Conservation (phyloP, 306 rosid genomes). For the Quercus parvula region DNA sequence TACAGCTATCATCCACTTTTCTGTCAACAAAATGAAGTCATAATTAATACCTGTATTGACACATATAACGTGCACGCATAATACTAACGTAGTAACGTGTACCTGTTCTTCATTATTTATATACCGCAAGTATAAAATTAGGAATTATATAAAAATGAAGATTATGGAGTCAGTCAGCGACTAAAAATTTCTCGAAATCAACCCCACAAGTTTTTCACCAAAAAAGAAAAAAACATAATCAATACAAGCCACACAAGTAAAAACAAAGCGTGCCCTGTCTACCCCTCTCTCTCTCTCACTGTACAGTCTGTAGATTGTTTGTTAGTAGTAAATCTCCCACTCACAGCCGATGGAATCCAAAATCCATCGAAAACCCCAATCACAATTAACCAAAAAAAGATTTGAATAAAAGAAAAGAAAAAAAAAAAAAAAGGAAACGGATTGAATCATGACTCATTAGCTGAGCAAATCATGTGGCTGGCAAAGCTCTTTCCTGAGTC, state of each 20-base stretch:
- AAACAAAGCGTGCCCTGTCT: constrained; percentile 40
- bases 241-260: constrained; percentile 58
- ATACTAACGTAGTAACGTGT: too few species aligned
- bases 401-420: constrained; percentile 8
- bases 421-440: constrained; percentile 26
- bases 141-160: neutral
- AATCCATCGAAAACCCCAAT: constrained; percentile 23
- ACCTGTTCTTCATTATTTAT: too few species aligned
- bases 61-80: constrained; percentile 26
- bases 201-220: neutral
- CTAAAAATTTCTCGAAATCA: neutral
- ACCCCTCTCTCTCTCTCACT: constrained; percentile 27
- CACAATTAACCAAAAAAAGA: neutral
- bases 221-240: constrained; percentile 32
- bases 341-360: constrained; percentile 14
- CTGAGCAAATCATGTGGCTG: constrained; percentile 38
- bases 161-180: neutral
- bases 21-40: neutral
- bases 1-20: constrained; percentile 47
- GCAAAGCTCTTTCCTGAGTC: constrained; percentile 54
- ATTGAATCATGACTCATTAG: constrained; percentile 11
- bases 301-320: constrained; percentile 48
- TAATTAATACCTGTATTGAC: neutral
- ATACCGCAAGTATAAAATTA: neutral
- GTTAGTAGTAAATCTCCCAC: constrained; percentile 39